Evolutionary conservation across 345 rosid genomes (phyloP).

Genomic region (Populus alba): DNA sequence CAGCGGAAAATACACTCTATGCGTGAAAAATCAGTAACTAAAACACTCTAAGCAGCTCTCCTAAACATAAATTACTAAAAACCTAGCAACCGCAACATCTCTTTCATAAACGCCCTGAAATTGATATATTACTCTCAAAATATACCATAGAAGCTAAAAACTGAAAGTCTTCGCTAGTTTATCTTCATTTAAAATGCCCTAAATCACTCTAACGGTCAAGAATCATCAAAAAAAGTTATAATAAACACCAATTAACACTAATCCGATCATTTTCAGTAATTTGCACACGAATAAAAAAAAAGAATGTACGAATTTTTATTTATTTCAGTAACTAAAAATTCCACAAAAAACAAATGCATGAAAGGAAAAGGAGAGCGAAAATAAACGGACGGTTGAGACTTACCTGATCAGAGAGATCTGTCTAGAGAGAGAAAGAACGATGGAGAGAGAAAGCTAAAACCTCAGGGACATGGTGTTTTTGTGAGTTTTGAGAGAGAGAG

Average conservation of each 20-base stretch:
- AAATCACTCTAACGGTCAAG: too few species aligned
- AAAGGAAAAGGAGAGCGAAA: background rate
- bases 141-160: background rate
- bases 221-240: too few species aligned
- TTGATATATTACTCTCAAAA: background rate
- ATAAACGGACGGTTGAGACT: constrained; percentile 13
- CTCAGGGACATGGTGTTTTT: background rate
- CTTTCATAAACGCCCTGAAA: background rate
- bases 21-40: background rate
- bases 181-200: too few species aligned
- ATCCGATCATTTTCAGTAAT: too few species aligned
- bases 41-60: background rate
- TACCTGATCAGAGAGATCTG: constrained; percentile 30
- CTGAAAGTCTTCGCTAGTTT: background rate
- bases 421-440: background rate
- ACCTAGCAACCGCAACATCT: background rate
- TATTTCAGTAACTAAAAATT: background rate
- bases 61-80: background rate
- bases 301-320: too few species aligned
- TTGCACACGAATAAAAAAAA: too few species aligned
- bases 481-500: background rate
- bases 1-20: background rate
- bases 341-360: background rate
- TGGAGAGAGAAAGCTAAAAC: constrained; percentile 10
- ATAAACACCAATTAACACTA: too few species aligned